These are phyloP conservation scores for Cucurbita ficifolia DNA, from an alignment of 306 rosid genomes.

Conservation along the genomic window DNA sequence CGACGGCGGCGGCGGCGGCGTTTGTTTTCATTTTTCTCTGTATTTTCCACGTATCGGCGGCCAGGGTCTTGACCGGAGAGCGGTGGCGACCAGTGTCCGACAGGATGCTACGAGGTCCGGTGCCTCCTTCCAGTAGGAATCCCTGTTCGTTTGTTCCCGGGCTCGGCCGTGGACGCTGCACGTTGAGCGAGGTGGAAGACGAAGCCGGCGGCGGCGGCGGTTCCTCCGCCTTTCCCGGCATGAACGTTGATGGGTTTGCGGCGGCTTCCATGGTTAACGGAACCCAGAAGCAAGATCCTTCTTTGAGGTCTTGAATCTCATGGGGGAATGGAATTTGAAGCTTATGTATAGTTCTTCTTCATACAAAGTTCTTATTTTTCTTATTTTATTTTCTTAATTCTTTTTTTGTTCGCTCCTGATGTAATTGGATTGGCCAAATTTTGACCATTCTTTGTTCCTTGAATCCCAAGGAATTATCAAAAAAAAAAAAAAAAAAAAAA, in stretches of 20 bases:
- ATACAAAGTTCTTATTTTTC: not conserved
- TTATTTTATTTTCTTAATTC: not conserved
- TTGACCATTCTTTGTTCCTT: not conserved
- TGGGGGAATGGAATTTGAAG: not conserved
- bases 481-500: too few relatives aligned
- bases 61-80: not conserved
- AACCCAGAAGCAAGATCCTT: not conserved
- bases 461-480: not conserved
- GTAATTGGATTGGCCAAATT: not conserved
- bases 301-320: not conserved
- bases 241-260: not conserved
- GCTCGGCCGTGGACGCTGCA: not conserved
- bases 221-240: not conserved
- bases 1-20: not conserved
- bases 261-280: not conserved
- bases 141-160: conserved; percentile 1
- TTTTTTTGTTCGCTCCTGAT: not conserved
- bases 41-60: not conserved
- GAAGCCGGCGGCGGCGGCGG: not conserved
- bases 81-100: not conserved
- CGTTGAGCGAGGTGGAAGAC: not conserved
- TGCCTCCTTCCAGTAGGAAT: not conserved
- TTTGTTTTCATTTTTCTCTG: not conserved
- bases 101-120: not conserved
- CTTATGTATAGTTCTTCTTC: not conserved